These are phyloP conservation scores for Solanum hybrid DNA, from an alignment of 305 asterid species.

Conservation along the genomic window DNA sequence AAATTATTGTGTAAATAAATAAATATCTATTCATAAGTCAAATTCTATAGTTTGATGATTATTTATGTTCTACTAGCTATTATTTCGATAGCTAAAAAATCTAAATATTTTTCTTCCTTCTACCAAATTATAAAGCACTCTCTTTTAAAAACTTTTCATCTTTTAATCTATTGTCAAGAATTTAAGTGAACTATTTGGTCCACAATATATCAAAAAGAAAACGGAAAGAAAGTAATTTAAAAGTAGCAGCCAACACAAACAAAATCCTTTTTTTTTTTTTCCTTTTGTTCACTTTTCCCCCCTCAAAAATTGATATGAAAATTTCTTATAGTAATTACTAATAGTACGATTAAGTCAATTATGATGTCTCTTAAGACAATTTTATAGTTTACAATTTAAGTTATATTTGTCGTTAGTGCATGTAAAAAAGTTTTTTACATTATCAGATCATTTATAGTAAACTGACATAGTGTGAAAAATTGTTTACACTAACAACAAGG, in stretches of 20 bases:
- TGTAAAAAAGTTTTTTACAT: background rate
- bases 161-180: background rate
- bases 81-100: background rate
- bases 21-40: background rate
- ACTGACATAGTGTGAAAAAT: too few relatives aligned
- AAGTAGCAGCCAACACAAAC: conserved; percentile 9
- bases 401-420: background rate
- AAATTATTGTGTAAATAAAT: background rate
- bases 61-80: background rate
- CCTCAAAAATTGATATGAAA: background rate
- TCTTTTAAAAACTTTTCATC: background rate
- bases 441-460: background rate
- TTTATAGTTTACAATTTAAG: background rate
- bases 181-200: conserved; percentile 1
- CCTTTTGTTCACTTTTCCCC: background rate
- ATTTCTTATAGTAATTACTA: background rate
- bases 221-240: background rate
- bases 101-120: background rate
- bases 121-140: background rate
- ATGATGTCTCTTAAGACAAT: conserved; percentile 10
- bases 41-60: background rate
- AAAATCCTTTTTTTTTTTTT: background rate
- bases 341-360: conserved; percentile 14
- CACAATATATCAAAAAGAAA: background rate
- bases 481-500: too few relatives aligned